Evolutionary conservation across 805 yeast genomes (phyloP), one percentile per base, ranked within the genome.

Genomic region (Cyberlindnera saturnus): DNA sequence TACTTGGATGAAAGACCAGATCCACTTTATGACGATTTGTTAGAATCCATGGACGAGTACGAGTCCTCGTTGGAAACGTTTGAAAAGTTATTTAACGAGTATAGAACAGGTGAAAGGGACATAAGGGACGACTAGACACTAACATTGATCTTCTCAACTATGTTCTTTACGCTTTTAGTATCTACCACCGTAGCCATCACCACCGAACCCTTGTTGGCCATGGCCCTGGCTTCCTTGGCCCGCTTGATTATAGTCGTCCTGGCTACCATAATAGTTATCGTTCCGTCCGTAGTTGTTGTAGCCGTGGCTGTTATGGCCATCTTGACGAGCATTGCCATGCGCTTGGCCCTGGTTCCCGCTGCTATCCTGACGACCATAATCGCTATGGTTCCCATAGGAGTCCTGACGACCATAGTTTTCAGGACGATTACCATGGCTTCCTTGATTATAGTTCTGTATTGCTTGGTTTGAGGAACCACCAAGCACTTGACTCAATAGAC

Each of bases 1-100:
- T 53, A 64, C 28, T 53, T 69, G 0, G 45, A 49, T n/a, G 59
- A 51, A 2, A 57, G 73, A 45, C 48, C 53, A 6, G 60, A 60
- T 46, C 72, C 72, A 2, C 43, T 66, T 5, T 49, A 36, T 8
- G 59, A 46, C 9, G 60, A 49, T n/a, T 29, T 48, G 5, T 50
- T 57, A 8, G 50, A 46, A n/a, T 23, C 32, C 13, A 10, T 54
- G 30, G 36, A 44, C 7, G 29, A 15, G 0, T 54, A 42, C 38
- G 51, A 54, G 8, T 5, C 36, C 8, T 48, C 57, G 2, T 29
- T 51, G 19, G 51, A 40, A 4, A 44, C 50, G 1, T 54, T 54
- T 44, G 58, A 52, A 29, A 47, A 42, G 33, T 23, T 56, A 14
- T 56, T 56, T 39, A 45, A 51, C 16, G 50, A 47, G 17, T 54